phyloP scores from a whole-genome alignment of 1,139 yeast species.

The Kurtzmaniella natalensis region DNA sequence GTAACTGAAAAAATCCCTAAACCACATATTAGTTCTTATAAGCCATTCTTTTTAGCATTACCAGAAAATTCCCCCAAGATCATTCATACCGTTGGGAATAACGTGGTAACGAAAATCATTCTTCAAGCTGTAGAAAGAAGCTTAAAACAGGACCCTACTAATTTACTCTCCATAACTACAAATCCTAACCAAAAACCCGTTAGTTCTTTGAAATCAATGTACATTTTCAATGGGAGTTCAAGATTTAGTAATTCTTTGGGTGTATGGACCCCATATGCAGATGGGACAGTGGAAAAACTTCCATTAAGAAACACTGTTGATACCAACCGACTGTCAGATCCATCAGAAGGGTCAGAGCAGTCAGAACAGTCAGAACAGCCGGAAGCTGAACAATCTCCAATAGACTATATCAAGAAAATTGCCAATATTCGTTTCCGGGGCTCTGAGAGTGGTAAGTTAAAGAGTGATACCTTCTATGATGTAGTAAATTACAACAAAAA shows the following conservation, averaged over 20 bases:
- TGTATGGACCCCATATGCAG: conserved; percentile 69
- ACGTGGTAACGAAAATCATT: conserved; percentile 48
- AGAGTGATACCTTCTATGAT: conserved; percentile 34
- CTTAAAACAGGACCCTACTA: conserved; percentile 36
- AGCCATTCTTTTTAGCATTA: conserved; percentile 61
- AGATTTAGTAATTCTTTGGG: conserved; percentile 59
- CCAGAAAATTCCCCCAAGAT: conserved; percentile 66
- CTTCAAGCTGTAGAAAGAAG: conserved; percentile 56
- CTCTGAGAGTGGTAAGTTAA: conserved; percentile 24
- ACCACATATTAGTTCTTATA: conserved; percentile 48
- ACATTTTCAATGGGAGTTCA: conserved; percentile 55
- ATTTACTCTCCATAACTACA: conserved; percentile 23
- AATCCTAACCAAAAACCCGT: conserved; percentile 42
- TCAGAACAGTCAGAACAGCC: conserved; percentile 11
- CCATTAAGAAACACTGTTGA: conserved; percentile 33
- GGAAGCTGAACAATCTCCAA: conserved; percentile 5
- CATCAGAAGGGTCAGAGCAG: conserved; percentile 17
- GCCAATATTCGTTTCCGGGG: conserved; percentile 62
- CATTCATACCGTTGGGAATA: conserved; percentile 52
- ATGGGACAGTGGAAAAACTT: conserved; percentile 54
- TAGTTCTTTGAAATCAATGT: conserved; percentile 50
- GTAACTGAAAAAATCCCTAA: conserved; percentile 8
- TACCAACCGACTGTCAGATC: conserved; percentile 23
- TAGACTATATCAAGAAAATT: conserved; percentile 23
- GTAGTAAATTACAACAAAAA: conserved; percentile 24